Base-by-base conservation (phyloP, 2,329 filamentous ascomycete species). In the Penicillium sp. region DNA sequence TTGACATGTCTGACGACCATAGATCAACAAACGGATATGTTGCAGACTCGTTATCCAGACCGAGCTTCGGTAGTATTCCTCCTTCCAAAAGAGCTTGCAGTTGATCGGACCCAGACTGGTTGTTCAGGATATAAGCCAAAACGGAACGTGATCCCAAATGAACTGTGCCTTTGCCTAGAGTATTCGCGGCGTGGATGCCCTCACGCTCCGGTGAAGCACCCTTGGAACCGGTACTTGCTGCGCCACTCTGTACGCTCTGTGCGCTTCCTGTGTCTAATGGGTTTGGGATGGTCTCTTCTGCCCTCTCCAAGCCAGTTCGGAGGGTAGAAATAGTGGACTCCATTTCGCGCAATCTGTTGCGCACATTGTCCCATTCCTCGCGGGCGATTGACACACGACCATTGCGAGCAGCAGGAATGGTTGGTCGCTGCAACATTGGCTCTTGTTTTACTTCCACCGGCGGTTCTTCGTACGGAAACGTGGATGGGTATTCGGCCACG, bases 21-120 rank as follows among this genome's bases (percentile, higher is more conserved):
- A 84, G 67, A 59, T 84, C 81, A 25, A 84, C 80, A 58, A 84
- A 84, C 6, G 81, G 81, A 60, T 84, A 84, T 8, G 81, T 84
- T 3, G 80, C 80, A 31, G 77, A 80, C 59, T 84, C 81, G 56
- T 84, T 84, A 60, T 84, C 81, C 29, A 84, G 71, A 2, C 81
- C 81, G 49, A 84, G 75, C 46, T 84, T 79, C 0, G 81, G 81
- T 18, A 84, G 66, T 55, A 84, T 81, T 39, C 79, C 81, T 56
- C 80, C 81, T 56, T 82, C 80, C 37, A 83, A 66, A 11, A 83
- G 66, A 41, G 82, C 77, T 54, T 81, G 77, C 3, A 74, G 64
- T 53, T 75, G 72, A 31, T 73, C 69, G 10, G 71, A 71, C 13
- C 72, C 71, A 11, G 81, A 73, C 30, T 79, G 76, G 19, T 80